phyloP scores from a whole-genome alignment of 768 basidiomycete genomes.

The Tephrocybe sp. region DNA sequence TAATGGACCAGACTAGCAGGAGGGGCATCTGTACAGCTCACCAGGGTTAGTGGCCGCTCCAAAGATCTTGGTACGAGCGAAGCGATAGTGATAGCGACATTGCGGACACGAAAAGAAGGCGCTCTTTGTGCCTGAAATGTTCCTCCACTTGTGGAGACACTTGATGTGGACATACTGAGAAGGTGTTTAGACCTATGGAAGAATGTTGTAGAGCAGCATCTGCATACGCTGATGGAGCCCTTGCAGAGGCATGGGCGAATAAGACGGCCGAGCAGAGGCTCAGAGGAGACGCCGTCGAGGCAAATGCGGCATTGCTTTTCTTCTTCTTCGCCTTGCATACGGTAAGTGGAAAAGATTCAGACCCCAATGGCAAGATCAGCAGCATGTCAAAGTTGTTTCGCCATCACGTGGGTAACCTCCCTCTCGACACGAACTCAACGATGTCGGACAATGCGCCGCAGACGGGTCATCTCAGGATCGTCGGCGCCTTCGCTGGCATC shows the following conservation, averaged over 20 bases:
- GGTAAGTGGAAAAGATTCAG: constrained; percentile 1
- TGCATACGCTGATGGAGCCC: constrained; percentile 68
- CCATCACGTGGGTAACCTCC: neutral
- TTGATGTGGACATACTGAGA: constrained; percentile 75
- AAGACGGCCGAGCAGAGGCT: constrained; percentile 65
- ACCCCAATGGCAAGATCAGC: neutral
- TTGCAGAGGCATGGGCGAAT: constrained; percentile 82
- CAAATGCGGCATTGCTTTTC: constrained; percentile 86
- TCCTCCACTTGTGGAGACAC: constrained; percentile 78
- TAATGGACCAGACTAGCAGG: constrained; percentile 10
- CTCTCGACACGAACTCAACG: constrained; percentile 1
- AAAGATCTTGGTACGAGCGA: constrained; percentile 65
- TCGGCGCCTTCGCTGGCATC: constrained; percentile 57
- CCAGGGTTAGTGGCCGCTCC: constrained; percentile 81
- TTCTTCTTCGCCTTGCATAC: constrained; percentile 25
- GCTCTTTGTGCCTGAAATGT: constrained; percentile 53
- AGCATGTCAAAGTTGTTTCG: no score
- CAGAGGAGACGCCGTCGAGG: constrained; percentile 64
- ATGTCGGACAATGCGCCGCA: constrained; percentile 32
- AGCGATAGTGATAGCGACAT: constrained; percentile 77
- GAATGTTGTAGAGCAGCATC: neutral
- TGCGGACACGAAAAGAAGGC: constrained; percentile 83
- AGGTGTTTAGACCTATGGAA: constrained; percentile 15
- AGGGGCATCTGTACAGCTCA: constrained; percentile 26
- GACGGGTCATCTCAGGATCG: constrained; percentile 44